These are phyloP conservation scores for Rhododendron simsii DNA, from an alignment of 148 eudicot species.

Conservation along the genomic window DNA sequence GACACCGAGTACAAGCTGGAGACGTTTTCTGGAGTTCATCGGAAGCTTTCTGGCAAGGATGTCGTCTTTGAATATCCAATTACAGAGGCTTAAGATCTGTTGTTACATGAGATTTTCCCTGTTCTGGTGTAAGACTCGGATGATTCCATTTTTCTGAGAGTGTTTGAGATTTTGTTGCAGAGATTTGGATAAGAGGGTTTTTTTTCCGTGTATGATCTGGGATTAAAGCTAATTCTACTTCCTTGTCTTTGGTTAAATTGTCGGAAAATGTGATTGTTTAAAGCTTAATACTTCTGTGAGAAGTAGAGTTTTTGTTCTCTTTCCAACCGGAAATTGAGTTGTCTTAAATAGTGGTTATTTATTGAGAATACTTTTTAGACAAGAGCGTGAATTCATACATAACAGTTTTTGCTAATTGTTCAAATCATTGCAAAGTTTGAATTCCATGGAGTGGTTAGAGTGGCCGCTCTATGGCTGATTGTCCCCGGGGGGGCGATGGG, in stretches of 20 bases:
- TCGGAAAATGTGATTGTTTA: background rate
- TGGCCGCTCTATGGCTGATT: background rate
- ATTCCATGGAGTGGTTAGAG: background rate
- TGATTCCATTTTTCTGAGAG: background rate
- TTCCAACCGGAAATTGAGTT: background rate
- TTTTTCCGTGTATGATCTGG: background rate
- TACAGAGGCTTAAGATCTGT: constrained; percentile 35
- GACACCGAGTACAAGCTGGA: constrained; percentile 93
- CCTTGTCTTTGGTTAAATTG: background rate
- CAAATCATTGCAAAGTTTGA: background rate
- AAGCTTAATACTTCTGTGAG: background rate
- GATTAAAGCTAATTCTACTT: background rate
- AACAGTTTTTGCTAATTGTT: no score
- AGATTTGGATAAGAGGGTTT: background rate
- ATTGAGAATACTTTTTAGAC: background rate
- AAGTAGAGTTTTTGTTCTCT: background rate
- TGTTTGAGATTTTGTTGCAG: background rate
- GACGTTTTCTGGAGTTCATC: constrained; percentile 77
- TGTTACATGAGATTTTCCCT: constrained; percentile 1
- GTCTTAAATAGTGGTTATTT: no score
- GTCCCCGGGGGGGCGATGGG: background rate
- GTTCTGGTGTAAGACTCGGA: background rate
- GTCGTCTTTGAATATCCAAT: constrained; percentile 79
- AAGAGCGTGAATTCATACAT: background rate
- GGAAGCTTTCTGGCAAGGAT: constrained; percentile 92